Evolutionary conservation across 2,329 filamentous ascomycete species (phyloP).

Genomic region (Ophiosphaerella narmari): DNA sequence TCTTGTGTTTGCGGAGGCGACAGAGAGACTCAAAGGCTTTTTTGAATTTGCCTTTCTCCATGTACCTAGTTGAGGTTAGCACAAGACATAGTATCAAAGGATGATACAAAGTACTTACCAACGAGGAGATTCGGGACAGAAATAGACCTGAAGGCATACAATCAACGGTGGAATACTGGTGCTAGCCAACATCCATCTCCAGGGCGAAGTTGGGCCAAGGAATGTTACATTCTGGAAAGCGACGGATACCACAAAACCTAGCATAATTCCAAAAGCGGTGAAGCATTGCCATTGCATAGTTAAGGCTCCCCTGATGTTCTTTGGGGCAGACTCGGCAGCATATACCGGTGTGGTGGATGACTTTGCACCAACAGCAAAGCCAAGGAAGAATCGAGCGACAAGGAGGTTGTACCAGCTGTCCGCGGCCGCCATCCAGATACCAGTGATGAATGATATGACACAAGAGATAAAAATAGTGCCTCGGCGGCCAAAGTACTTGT

Average conservation of each 20-base stretch:
- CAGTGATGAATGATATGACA: conserved; percentile 39
- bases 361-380: conserved; percentile 41
- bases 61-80: conserved; percentile 23
- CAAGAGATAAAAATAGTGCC: conserved; percentile 42
- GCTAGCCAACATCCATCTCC: conserved; percentile 41
- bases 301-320: conserved; percentile 54
- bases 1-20: conserved; percentile 58
- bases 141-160: conserved; percentile 38
- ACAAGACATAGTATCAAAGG: not conserved
- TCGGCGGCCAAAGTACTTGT: conserved; percentile 36
- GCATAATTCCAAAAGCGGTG: conserved; percentile 41
- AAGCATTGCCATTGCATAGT: conserved; percentile 60
- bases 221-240: conserved; percentile 34
- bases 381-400: conserved; percentile 37
- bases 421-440: conserved; percentile 39
- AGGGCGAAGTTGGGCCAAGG: conserved; percentile 31
- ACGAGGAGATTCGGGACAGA: conserved; percentile 36
- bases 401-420: conserved; percentile 40
- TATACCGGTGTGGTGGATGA: conserved; percentile 53
- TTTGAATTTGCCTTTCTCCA: conserved; percentile 42
- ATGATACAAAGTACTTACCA: conserved; percentile 19
- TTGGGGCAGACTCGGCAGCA: conserved; percentile 54
- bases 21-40: conserved; percentile 46
- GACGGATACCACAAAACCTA: conserved; percentile 38
- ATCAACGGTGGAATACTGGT: conserved; percentile 37